Evolutionary conservation across 768 basidiomycete genomes (phyloP), one percentile per base, ranked within the genome.

Genomic region (Sporobolomyces roseus): DNA sequence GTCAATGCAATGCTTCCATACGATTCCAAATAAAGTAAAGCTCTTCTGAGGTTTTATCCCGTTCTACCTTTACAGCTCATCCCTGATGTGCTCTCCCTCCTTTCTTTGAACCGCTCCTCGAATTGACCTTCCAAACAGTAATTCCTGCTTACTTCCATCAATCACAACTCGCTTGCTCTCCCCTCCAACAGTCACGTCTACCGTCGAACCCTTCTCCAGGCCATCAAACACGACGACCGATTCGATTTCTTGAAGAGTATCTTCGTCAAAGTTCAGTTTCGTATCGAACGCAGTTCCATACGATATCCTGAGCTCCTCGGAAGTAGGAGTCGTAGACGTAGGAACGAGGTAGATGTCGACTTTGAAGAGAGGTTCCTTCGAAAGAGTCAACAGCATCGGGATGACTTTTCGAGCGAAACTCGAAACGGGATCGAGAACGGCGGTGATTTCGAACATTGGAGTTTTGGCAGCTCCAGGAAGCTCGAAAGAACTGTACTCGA

Each of bases 381-480:
- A 49, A 10, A 80, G 63, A 1, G 72, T 63, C 73, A 87, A 81
- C 32, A 94, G 78, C 38, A 97, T 74, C 63, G 87, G 84, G 1
- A 89, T 84, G 88, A 90, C 93, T 72, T 86, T 86, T 77, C 97
- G 93, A 3, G 88, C 90, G 10, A 82, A 79, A 74, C 90, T 88
- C 61, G 88, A 90, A 41, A 96, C 75, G 1, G 94, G 93, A 77
- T 98, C 90, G 16, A 98, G 66, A 12, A 96, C 77, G 12, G 88
- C 83, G 85, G 36, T 93, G 79, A 58, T 86, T 86, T 51, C 13
- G 36, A 46, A 67, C 41, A 61, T 23, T 17, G 58, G 33, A 16
- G 3, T 4, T n/a, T n/a, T n/a, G n/a, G n/a, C n/a, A n/a, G n/a
- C n/a, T n/a, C n/a, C n/a, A n/a, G n/a, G n/a, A n/a, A n/a, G n/a